Conservation (phyloP, 129 eudicot genomes). For the Centaurea solstitialis region DNA sequence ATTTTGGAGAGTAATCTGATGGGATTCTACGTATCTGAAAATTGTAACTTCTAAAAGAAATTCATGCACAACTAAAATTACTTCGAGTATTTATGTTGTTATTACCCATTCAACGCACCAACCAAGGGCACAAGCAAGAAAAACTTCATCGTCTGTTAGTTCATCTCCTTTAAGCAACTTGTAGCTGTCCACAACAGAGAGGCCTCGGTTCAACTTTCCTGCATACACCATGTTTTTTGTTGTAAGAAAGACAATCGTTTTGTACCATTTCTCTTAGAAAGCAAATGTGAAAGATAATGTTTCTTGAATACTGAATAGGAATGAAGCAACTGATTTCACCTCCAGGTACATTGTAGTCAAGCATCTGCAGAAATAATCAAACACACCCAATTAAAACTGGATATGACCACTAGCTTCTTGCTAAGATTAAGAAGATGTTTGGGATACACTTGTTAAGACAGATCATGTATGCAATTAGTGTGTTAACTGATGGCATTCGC, state of each 20-base stretch:
- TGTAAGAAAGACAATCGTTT: background rate
- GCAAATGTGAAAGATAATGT: background rate
- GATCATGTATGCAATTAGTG: too few species aligned
- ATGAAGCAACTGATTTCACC: conserved; percentile 36
- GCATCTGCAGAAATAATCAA: conserved; percentile 50
- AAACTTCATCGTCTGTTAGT: conserved; percentile 54
- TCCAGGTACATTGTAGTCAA: conserved; percentile 85
- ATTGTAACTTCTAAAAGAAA: background rate
- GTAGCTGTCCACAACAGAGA: conserved; percentile 76
- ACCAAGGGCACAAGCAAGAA: conserved; percentile 71
- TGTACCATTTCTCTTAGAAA: background rate
- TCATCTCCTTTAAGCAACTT: conserved; percentile 59
- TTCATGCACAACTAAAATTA: background rate
- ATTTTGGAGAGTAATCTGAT: background rate
- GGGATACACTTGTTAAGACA: too few species aligned
- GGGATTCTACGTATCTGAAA: background rate
- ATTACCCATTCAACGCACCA: conserved; percentile 89
- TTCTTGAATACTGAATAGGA: background rate
- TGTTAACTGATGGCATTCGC: too few species aligned
- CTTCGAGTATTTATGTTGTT: background rate
- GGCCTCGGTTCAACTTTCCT: conserved; percentile 78
- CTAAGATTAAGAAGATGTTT: background rate
- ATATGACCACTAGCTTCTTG: background rate
- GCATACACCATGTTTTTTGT: conserved; percentile 3
- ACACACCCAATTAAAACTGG: background rate